Percentiles rank a stretch among this genome's conserved stretches.
Evolutionary conservation across 805 yeast species (phyloP).

Genomic region (Saccharomycopsis fodiens): DNA sequence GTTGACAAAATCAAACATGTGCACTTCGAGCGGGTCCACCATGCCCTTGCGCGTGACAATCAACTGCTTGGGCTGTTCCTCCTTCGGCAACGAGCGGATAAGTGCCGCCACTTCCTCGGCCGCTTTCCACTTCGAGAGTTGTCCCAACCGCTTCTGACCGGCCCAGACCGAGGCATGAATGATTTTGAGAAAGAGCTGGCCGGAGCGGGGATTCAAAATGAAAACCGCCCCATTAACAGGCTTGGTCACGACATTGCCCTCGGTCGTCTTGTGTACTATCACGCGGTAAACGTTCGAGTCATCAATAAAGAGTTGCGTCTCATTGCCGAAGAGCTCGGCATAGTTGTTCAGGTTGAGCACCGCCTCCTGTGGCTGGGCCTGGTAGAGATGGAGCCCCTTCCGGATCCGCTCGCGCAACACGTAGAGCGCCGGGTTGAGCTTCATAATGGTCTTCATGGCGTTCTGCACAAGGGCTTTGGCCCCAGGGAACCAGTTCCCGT

Average conservation of each 20-base stretch:
- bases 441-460: constrained; percentile 91
- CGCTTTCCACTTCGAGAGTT: constrained; percentile 94
- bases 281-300: constrained; percentile 94
- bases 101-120: constrained; percentile 96
- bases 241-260: constrained; percentile 86
- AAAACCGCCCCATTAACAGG: constrained; percentile 92
- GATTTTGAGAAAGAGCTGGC: constrained; percentile 81
- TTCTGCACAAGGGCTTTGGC: constrained; percentile 81
- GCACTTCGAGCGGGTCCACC: constrained; percentile 91
- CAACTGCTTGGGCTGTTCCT: constrained; percentile 90
- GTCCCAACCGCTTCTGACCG: constrained; percentile 90
- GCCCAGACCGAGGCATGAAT: constrained; percentile 95
- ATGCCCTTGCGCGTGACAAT: constrained; percentile 87
- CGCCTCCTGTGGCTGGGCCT: constrained; percentile 89
- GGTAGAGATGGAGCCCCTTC: constrained; percentile 88
- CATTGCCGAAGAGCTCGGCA: constrained; percentile 81
- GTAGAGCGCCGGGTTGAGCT: constrained; percentile 85
- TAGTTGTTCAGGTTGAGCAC: constrained; percentile 83
- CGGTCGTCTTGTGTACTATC: constrained; percentile 81
- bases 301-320: constrained; percentile 80
- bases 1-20: constrained; percentile 94
- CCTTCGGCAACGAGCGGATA: constrained; percentile 79
- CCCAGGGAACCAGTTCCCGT: constrained; percentile 98
- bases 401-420: constrained; percentile 90
- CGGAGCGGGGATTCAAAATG: constrained; percentile 82